Evolutionary conservation across 176 grass and related monocot genomes (phyloP).

Genomic region (Aechmea fasciata): DNA sequence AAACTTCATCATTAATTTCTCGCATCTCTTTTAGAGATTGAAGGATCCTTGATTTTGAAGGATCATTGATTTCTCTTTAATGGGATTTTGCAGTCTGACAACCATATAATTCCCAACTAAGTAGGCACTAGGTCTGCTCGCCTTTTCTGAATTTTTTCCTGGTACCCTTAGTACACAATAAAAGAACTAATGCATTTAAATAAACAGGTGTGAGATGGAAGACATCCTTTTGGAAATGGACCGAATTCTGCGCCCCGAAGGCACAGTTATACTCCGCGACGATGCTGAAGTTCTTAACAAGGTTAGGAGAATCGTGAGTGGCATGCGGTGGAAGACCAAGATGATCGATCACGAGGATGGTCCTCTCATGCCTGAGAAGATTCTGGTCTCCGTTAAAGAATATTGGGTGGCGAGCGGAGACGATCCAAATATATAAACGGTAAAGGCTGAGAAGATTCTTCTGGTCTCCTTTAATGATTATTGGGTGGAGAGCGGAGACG

Average conservation of each 20-base stretch:
- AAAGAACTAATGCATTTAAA: background rate
- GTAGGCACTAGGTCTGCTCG: too few relatives aligned
- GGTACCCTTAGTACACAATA: too few relatives aligned
- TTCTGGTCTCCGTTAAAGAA: constrained; percentile 60
- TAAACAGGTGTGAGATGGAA: constrained; percentile 32
- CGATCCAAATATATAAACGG: constrained; percentile 31
- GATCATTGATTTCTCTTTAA: background rate
- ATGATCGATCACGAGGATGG: constrained; percentile 87
- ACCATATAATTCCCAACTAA: background rate
- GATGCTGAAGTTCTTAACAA: constrained; percentile 61
- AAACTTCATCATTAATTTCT: too few relatives aligned
- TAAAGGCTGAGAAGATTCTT: constrained; percentile 1
- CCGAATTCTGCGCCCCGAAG: constrained; percentile 77
- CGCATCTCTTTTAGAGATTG: too few relatives aligned
- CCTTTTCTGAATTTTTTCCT: too few relatives aligned
- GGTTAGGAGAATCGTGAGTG: constrained; percentile 35
- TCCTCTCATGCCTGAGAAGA: constrained; percentile 50
- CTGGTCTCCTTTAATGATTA: background rate
- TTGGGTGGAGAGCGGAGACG: background rate
- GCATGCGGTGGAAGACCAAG: constrained; percentile 87
- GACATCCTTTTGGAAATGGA: constrained; percentile 57
- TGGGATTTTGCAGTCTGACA: background rate
- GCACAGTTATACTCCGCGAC: constrained; percentile 63
- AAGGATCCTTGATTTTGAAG: too few relatives aligned
- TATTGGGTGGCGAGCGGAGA: constrained; percentile 54